A percentile compares a stretch with the other conserved stretches of the same genome.
phyloP scores from a whole-genome alignment of 116 monocot genomes.

The Zostera marina region DNA sequence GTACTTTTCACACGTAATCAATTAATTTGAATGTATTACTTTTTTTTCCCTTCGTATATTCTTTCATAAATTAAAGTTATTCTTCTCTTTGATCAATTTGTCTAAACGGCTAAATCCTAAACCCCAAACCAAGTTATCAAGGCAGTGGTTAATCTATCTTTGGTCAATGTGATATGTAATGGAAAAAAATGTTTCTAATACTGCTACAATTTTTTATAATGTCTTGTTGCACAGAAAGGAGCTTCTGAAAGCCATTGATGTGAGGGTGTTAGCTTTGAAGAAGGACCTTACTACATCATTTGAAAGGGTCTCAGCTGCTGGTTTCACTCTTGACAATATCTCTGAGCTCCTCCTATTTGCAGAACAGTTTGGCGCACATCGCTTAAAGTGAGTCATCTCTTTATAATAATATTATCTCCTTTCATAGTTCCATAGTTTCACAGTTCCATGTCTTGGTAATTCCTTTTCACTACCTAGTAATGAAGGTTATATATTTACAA shows the following conservation, averaged over 20 bases:
- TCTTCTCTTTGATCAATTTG: too few species aligned
- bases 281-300: slow-evolving; percentile 74
- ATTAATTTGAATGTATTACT: not conserved
- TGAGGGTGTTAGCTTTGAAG: slow-evolving; percentile 57
- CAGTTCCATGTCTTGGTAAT: too few species aligned
- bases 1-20: slow-evolving; percentile 3
- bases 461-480: too few species aligned
- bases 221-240: slow-evolving; percentile 52
- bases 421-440: too few species aligned
- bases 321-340: slow-evolving; percentile 57
- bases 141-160: too few species aligned
- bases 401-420: too few species aligned
- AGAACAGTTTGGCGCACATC: slow-evolving; percentile 64
- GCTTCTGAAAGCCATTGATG: slow-evolving; percentile 83
- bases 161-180: too few species aligned
- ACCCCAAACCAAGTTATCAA: too few species aligned
- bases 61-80: too few species aligned
- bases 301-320: slow-evolving; percentile 75
- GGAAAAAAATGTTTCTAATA: not conserved
- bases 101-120: too few species aligned
- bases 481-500: too few species aligned
- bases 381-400: slow-evolving; percentile 39
- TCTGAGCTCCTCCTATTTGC: slow-evolving; percentile 82
- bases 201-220: not conserved
- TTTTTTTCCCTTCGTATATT: not conserved